Evolutionary conservation across 139 green algal species (phyloP).

Genomic region (Micractinium sp.): DNA sequence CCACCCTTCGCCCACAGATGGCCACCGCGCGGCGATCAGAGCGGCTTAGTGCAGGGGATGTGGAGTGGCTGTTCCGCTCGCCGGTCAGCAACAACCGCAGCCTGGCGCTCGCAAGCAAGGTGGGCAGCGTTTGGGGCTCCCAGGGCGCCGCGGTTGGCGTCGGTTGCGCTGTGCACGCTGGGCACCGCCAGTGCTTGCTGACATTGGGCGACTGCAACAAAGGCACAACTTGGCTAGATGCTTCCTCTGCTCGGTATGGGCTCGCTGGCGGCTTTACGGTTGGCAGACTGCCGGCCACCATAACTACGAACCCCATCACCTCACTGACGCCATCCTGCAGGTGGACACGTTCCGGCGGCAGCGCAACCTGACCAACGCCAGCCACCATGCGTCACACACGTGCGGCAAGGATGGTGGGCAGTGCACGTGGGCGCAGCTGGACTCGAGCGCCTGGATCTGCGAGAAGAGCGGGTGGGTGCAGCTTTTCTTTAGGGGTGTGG

Average conservation of each 20-base stretch:
- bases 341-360: conserved; percentile 28
- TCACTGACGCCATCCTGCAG: not conserved
- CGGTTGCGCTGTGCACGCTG: too few species aligned
- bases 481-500: not conserved
- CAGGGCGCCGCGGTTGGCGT: too few species aligned
- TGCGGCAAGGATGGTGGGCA: not conserved
- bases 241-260: too few species aligned
- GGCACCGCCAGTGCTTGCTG: too few species aligned
- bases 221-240: too few species aligned
- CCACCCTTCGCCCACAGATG: conserved; percentile 20
- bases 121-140: too few species aligned
- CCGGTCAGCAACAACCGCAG: not conserved
- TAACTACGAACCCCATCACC: too few species aligned
- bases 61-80: conserved; percentile 4
- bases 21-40: conserved; percentile 24
- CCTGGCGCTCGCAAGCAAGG: conserved; percentile 3
- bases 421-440: conserved; percentile 24
- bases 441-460: conserved; percentile 13
- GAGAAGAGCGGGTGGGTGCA: not conserved
- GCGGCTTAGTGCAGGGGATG: not conserved
- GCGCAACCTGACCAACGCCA: conserved; percentile 5
- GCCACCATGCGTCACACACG: not conserved
- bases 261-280: too few species aligned
- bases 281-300: too few species aligned
- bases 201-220: too few species aligned